phyloP scores from a whole-genome alignment of 192 early-diverging fungal genomes.

The Radiomyces spectabilis region DNA sequence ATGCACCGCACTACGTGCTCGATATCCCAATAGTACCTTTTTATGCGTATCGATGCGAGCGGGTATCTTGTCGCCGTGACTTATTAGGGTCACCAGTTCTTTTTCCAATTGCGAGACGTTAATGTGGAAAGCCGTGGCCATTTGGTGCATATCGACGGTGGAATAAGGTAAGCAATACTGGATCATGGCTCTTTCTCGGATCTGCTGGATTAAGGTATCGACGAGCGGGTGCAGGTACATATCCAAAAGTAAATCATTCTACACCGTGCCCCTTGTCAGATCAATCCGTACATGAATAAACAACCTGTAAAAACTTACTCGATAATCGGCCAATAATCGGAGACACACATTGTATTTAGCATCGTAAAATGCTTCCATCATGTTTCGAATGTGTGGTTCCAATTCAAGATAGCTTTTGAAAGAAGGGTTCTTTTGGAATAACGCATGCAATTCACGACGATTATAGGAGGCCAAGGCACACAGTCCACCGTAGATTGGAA shows the following conservation, averaged over 20 bases:
- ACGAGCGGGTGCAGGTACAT: slow-evolving; percentile 66
- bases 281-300: too few species aligned
- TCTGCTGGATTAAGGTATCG: slow-evolving; percentile 56
- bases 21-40: slow-evolving; percentile 51
- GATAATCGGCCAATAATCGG: slow-evolving; percentile 54
- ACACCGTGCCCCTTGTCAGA: not conserved
- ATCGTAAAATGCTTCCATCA: slow-evolving; percentile 66
- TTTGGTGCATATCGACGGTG: slow-evolving; percentile 68
- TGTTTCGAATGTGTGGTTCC: slow-evolving; percentile 68
- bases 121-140: slow-evolving; percentile 68
- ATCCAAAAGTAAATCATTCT: slow-evolving; percentile 56
- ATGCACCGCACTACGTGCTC: not conserved
- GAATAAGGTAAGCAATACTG: slow-evolving; percentile 80
- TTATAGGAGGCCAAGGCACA: slow-evolving; percentile 74
- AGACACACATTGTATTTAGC: slow-evolving; percentile 68
- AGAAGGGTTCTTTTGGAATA: slow-evolving; percentile 64
- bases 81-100: slow-evolving; percentile 63
- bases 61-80: slow-evolving; percentile 54
- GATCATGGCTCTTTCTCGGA: slow-evolving; percentile 69
- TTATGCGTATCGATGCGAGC: slow-evolving; percentile 82
- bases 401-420: slow-evolving; percentile 78
- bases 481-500: slow-evolving; percentile 74
- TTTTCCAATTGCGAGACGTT: slow-evolving; percentile 53
- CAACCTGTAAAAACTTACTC: too few species aligned
- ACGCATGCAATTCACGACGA: slow-evolving; percentile 57